Conservation (phyloP, 2,329 filamentous ascomycete genomes). For the Emmonsiellopsis sp. region DNA sequence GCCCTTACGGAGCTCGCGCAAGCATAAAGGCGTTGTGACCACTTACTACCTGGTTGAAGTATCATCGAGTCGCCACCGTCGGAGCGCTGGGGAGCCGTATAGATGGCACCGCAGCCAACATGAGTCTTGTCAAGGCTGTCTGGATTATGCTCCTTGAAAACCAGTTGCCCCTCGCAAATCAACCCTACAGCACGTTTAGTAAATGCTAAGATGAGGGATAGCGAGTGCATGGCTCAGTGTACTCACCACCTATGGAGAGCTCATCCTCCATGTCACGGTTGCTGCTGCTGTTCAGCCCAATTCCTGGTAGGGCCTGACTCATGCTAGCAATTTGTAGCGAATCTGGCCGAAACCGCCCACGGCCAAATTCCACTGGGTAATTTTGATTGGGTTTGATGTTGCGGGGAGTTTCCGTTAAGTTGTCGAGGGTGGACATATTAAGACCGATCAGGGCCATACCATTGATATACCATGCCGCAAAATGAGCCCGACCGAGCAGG, state of each 20-base stretch:
- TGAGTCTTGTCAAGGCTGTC: not conserved
- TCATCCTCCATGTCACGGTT: not conserved
- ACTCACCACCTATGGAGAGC: not conserved
- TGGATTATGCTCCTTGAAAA: not conserved
- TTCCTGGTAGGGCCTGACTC: not conserved
- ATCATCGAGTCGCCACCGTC: slow-evolving; percentile 21
- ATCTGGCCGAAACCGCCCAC: not conserved
- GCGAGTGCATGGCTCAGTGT: not conserved
- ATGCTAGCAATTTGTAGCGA: not conserved
- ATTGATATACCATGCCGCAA: not conserved
- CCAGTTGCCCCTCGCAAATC: not conserved
- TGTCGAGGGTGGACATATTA: not conserved
- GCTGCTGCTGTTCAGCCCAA: not conserved
- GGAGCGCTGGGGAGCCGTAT: slow-evolving; percentile 23
- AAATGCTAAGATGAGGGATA: too few species aligned
- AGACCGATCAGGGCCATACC: not conserved
- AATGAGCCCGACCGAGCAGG: not conserved
- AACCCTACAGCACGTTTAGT: not conserved
- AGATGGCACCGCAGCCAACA: slow-evolving; percentile 19
- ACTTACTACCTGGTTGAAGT: slow-evolving; percentile 29
- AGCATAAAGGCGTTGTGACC: slow-evolving; percentile 29
- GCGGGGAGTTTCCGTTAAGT: not conserved
- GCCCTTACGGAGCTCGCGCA: slow-evolving; percentile 31
- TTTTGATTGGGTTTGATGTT: not conserved
- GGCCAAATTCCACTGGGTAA: not conserved